Base-by-base conservation (phyloP, 2,329 filamentous ascomycete species). In the Diaporthe citrichinensis region DNA sequence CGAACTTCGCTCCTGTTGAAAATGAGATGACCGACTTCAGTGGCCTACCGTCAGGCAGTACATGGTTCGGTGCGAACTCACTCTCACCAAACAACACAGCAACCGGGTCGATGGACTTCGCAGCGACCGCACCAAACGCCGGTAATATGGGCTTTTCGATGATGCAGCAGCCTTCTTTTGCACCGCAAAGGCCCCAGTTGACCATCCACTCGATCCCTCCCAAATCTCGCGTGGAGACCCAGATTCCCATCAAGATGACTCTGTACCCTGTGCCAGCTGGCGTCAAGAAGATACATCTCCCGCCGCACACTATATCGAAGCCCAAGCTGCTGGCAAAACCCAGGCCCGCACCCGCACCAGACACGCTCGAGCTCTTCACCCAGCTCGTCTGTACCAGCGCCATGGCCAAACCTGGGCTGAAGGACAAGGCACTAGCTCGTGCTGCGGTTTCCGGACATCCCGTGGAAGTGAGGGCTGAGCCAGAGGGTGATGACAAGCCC, bases 151-250 rank as follows among this genome's bases (percentile, higher is more conserved):
- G 72, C 53, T 75, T 74, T 20, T 31, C 72, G 20, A 68, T 74
- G 39, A 34, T 71, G 53, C 68, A 61, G 44, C 67, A 62, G 57
- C 53, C 73, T 36, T 51, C 72, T 58, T 72, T 71, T 80, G 49
- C 80, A 82, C 53, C 74, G 79, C 65, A 74, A 5, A 71, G 46
- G 39, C 69, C 73, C 23, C 57, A 55, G n/a, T 62, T 71, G 36
- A 41, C 78, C 78, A 25, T 88, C 84, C 69, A 90, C 77, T 91
- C 92, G 7, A 94, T 91, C 4, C 93, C 93, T 7, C 82, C 91
- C 74, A 98, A 98, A 84, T 98, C 96, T 23, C 92, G 97, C 31
- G 97, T 98, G 25, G 97, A 99, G 86, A 98, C 97, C 0, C 97
- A 98, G 82, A 98, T 98, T 79, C 94, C 94, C 12, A 95, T 98